Percentiles rank a stretch among this genome's conserved stretches.
Evolutionary conservation across 305 asterid species (phyloP).

Genomic region (Fraxinus latifolia): DNA sequence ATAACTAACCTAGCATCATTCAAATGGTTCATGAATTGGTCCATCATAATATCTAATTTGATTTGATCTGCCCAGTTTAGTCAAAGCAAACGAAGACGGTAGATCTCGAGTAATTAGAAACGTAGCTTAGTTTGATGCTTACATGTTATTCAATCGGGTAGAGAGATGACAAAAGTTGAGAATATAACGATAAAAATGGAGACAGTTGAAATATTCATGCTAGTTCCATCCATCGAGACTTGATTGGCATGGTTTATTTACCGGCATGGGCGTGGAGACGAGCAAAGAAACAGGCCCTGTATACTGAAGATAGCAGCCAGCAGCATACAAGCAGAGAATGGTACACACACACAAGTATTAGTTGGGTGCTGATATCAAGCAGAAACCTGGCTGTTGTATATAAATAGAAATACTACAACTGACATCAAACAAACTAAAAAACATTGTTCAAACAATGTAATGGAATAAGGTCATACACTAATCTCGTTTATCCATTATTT

Average conservation of each 20-base stretch:
- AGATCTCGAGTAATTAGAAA: no score
- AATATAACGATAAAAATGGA: not conserved
- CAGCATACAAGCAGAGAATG: not conserved
- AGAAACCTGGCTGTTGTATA: not conserved
- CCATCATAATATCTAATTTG: no score
- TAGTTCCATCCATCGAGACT: not conserved
- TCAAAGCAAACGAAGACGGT: no score
- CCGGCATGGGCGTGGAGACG: not conserved
- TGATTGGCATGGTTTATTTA: not conserved
- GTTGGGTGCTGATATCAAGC: not conserved
- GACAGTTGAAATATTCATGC: no score
- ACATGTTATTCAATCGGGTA: no score
- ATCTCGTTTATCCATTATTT: not conserved
- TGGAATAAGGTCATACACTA: not conserved
- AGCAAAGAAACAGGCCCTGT: not conserved
- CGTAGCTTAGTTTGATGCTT: no score
- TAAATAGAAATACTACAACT: not conserved
- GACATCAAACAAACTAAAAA: not conserved
- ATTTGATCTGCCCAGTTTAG: no score
- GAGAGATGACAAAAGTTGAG: no score
- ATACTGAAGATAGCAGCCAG: not conserved
- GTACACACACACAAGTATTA: not conserved
- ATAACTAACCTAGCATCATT: no score
- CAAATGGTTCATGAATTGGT: no score
- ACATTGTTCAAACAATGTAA: not conserved